Conservation (phyloP, 2,329 filamentous ascomycete genomes). For the Lasiodiplodia sp. region DNA sequence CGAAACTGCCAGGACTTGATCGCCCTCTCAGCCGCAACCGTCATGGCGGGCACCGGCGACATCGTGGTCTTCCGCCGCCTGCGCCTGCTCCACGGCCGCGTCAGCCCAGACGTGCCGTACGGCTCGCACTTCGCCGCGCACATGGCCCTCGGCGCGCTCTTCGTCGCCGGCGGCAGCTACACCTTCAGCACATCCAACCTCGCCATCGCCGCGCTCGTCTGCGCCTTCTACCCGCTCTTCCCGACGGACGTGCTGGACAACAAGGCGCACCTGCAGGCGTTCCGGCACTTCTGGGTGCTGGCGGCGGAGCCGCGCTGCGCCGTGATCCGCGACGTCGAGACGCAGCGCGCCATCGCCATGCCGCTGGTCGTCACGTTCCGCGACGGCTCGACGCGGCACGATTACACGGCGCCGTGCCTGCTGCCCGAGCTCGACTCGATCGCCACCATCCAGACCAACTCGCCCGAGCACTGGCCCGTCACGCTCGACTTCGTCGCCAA, state of each 20-base stretch:
- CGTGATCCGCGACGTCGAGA: slow-evolving; percentile 85
- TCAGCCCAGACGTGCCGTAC: slow-evolving; percentile 84
- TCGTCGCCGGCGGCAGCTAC: slow-evolving; percentile 89
- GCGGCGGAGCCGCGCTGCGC: slow-evolving; percentile 90
- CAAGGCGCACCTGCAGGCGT: slow-evolving; percentile 91
- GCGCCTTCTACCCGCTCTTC: slow-evolving; percentile 94
- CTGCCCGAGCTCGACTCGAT: slow-evolving; percentile 72
- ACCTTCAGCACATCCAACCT: slow-evolving; percentile 90
- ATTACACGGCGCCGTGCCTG: slow-evolving; percentile 62
- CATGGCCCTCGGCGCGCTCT: slow-evolving; percentile 87
- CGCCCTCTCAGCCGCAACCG: slow-evolving; percentile 80
- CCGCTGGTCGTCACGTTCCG: slow-evolving; percentile 72
- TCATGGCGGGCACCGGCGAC: slow-evolving; percentile 97
- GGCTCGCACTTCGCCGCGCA: slow-evolving; percentile 94
- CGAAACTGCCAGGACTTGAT: slow-evolving; percentile 91
- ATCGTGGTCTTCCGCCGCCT: slow-evolving; percentile 83
- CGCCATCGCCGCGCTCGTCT: slow-evolving; percentile 83
- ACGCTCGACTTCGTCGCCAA: slow-evolving; percentile 75
- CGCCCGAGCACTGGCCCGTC: slow-evolving; percentile 80
- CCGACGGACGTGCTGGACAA: slow-evolving; percentile 91
- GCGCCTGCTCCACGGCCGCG: slow-evolving; percentile 84
- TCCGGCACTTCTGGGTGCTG: slow-evolving; percentile 96
- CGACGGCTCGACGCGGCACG: slow-evolving; percentile 40
- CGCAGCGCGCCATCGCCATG: slow-evolving; percentile 77
- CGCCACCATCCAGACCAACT: slow-evolving; percentile 65